Evolutionary conservation across 768 basidiomycete genomes (phyloP), one percentile per base, ranked within the genome.

Genomic region (Auriculariales sp.): DNA sequence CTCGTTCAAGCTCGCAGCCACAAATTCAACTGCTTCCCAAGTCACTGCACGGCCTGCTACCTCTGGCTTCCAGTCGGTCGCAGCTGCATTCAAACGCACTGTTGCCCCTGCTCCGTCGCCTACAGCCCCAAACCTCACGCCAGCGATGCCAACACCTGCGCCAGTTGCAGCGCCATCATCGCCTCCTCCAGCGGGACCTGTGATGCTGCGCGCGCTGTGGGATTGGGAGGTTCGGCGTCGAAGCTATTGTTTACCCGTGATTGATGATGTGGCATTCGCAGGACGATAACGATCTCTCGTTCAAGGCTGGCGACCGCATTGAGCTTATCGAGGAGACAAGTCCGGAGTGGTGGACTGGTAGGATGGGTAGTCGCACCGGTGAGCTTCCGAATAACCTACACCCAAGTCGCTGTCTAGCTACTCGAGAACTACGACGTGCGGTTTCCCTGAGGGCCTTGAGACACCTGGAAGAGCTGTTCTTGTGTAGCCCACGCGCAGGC

Each of bases 271-370:
- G 27, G 33, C 48, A 49, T 27, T 12, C 42, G 10, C 58, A 90
- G 83, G 83, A 88, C 56, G 68, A 73, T 11, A 77, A 81, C n/a
- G 90, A 94, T 60, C 70, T 94, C 6, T 75, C 79, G 1, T 91
- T 94, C 71, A 61, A 67, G 25, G 62, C 73, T 0, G 90, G 87
- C 3, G 90, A 92, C 58, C 68, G 78, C 39, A 74, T 94, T 52
- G 83, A 87, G 51, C 72, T 94, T 51, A 61, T 85, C 34, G 75
- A 81, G 51, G 85, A 91, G 60, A 83, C 78, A 39, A 89, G 91
- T 51, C 69, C 69, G 3, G 90, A 92, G 61, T 92, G 90, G 90
- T 94, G 87, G 88, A 76, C 73, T 6, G 89, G 90, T 25, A 70
- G 63, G 52, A 47, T 61, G 31, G 57, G 72, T 50, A 80, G 79